Evolutionary conservation across 148 eudicot species (phyloP).

Genomic region (Dianthus caryophyllus): DNA sequence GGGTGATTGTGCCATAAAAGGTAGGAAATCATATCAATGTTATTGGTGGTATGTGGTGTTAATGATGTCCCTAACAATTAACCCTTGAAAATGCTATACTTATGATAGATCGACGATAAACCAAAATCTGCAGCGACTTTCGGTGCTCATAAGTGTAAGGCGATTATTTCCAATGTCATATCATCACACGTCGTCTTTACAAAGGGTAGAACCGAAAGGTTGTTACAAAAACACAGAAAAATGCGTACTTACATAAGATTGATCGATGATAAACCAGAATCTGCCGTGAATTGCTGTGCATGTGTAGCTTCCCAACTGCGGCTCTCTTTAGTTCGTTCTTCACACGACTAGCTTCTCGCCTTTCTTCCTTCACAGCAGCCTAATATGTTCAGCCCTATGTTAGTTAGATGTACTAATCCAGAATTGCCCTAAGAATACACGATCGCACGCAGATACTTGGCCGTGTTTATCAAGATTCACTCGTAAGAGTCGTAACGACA

Average conservation of each 20-base stretch:
- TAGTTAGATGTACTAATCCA: not conserved
- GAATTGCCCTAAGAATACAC: too few relatives aligned
- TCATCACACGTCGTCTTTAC: too few relatives aligned
- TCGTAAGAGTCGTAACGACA: not conserved
- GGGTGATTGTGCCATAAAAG: not conserved
- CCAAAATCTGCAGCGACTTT: too few relatives aligned
- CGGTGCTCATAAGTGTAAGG: too few relatives aligned
- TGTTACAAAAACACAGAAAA: not conserved
- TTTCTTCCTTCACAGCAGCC: slow-evolving; percentile 87
- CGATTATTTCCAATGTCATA: too few relatives aligned
- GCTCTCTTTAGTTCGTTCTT: slow-evolving; percentile 76
- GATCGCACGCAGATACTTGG: too few relatives aligned
- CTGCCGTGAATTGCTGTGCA: slow-evolving; percentile 87
- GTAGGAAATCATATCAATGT: slow-evolving; percentile 12
- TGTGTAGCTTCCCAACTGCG: slow-evolving; percentile 62
- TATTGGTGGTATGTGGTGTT: not conserved
- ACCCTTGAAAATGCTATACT: too few relatives aligned
- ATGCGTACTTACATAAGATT: slow-evolving; percentile 51
- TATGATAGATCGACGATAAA: too few relatives aligned
- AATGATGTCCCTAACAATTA: not conserved
- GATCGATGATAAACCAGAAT: slow-evolving; percentile 80
- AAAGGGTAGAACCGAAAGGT: not conserved
- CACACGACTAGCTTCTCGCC: slow-evolving; percentile 67
- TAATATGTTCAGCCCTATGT: slow-evolving; percentile 23
- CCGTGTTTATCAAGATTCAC: not conserved